phyloP scores from a whole-genome alignment of 805 yeast species.

The Wickerhamiella spandovensis region DNA sequence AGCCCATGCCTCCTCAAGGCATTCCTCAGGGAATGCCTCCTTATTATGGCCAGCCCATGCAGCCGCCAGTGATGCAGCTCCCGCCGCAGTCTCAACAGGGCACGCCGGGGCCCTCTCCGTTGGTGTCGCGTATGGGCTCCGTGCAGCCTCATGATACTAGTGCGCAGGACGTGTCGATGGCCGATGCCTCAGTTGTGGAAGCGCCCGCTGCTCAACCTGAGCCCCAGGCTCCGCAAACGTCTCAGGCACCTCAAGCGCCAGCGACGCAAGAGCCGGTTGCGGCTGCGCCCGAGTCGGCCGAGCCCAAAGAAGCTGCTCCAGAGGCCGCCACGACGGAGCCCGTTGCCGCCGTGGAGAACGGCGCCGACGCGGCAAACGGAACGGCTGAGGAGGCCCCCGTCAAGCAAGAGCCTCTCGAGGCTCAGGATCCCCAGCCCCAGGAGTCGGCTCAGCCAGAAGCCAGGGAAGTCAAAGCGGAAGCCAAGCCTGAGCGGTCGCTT shows the following conservation, averaged over 20 bases:
- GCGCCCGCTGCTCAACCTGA: no score
- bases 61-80: slow-evolving; percentile 2
- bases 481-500: neutral
- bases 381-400: neutral
- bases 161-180: neutral
- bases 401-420: no score
- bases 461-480: neutral
- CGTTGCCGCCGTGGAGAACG: no score
- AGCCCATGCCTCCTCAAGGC: neutral
- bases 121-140: neutral
- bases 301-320: no score
- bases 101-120: neutral
- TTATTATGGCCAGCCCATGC: neutral
- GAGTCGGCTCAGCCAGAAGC: neutral
- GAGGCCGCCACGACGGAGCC: no score
- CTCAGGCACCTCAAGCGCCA: no score
- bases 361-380: no score
- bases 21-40: neutral
- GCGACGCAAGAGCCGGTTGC: no score
- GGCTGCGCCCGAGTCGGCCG: no score
- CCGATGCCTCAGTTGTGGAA: neutral
- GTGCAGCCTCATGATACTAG: neutral
- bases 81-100: slow-evolving; percentile 1
- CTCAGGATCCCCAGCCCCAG: no score
- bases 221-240: no score